Conservation (phyloP, 108 stramenopile genomes). For the Fragilaria radians region DNA sequence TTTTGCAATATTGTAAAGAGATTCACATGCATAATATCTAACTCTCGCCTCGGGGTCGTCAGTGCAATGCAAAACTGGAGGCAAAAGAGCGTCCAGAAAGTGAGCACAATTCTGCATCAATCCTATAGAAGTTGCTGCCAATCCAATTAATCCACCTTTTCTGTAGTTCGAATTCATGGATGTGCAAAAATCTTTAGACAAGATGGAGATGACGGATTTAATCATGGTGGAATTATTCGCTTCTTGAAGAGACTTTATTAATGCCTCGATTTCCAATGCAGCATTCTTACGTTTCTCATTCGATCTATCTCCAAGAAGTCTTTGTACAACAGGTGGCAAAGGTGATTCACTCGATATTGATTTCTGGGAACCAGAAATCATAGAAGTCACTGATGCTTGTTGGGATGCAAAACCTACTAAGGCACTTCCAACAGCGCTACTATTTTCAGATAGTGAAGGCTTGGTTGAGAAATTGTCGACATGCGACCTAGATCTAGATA, state of each 20-base stretch:
- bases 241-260: conserved; percentile 84
- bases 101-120: conserved; percentile 62
- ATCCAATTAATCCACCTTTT: conserved; percentile 96
- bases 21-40: conserved; percentile 97
- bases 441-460: too few relatives aligned
- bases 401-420: too few relatives aligned
- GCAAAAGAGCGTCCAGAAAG: conserved; percentile 80
- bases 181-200: conserved; percentile 94
- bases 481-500: too few relatives aligned
- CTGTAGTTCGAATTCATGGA: conserved; percentile 96
- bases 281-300: conserved; percentile 99
- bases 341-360: conserved; percentile 55
- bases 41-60: conserved; percentile 97
- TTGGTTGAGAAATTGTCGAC: too few relatives aligned
- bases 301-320: conserved; percentile 92
- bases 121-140: conserved; percentile 95
- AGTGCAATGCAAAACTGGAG: conserved; percentile 96
- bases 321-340: conserved; percentile 76
- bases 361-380: too few relatives aligned
- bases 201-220: conserved; percentile 70
- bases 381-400: too few relatives aligned
- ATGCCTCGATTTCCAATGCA: conserved; percentile 92
- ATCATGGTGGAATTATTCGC: conserved; percentile 73
- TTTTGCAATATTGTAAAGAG: conserved; percentile 97
- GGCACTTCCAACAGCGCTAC: too few relatives aligned